phyloP scores from a whole-genome alignment of 257 asterid species.

The Nicotiana otophora region DNA sequence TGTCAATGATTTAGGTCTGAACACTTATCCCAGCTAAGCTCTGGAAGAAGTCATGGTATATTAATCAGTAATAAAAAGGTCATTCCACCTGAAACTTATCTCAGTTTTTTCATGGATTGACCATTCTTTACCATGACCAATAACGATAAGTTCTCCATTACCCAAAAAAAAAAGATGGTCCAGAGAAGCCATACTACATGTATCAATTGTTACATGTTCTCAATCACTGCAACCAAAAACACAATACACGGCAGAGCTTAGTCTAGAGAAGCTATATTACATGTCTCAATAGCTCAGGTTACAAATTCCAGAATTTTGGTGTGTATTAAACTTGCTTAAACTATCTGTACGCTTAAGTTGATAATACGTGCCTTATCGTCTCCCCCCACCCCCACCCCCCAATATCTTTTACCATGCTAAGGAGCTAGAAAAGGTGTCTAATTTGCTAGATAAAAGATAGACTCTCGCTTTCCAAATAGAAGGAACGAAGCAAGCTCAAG shows the following conservation, averaged over 20 bases:
- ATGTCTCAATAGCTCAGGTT: background rate
- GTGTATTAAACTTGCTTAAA: background rate
- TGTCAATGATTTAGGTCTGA: background rate
- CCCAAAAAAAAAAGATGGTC: background rate
- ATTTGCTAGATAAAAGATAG: background rate
- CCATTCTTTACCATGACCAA: background rate
- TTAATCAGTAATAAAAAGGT: background rate
- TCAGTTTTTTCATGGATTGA: background rate
- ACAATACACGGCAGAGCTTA: background rate
- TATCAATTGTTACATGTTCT: background rate
- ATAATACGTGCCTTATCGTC: background rate
- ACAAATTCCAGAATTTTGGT: background rate
- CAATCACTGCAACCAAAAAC: background rate
- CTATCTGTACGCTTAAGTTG: background rate
- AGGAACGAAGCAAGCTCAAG: background rate
- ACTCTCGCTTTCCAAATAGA: background rate
- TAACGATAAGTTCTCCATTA: background rate
- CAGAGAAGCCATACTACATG: background rate
- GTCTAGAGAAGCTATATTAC: background rate
- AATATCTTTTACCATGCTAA: background rate
- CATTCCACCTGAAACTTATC: slow-evolving; percentile 5
- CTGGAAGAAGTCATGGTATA: background rate
- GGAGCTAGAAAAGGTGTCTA: background rate
- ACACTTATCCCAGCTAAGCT: background rate
- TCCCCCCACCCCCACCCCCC: background rate